phyloP scores from a whole-genome alignment of 768 basidiomycete species.

The Podaxis sp. region DNA sequence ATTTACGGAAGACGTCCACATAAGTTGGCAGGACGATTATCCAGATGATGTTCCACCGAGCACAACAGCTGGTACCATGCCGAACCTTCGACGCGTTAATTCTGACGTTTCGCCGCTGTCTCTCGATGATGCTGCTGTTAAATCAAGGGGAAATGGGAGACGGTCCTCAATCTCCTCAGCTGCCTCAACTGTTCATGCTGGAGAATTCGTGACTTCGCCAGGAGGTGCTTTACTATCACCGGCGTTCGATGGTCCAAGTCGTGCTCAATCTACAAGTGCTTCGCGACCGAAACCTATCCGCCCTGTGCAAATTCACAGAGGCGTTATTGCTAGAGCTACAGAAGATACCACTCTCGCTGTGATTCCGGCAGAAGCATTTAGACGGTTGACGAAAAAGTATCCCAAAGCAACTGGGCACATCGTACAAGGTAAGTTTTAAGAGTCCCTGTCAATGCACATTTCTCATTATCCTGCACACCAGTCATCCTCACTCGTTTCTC shows the following conservation, averaged over 20 bases:
- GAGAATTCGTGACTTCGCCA: constrained; percentile 23
- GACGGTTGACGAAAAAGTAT: constrained; percentile 89
- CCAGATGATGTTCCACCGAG: constrained; percentile 22
- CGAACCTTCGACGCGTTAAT: constrained; percentile 34
- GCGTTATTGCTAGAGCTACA: constrained; percentile 87
- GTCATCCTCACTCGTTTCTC: constrained; percentile 96
- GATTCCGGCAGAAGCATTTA: constrained; percentile 96
- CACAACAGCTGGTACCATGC: constrained; percentile 19
- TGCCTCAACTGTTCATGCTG: constrained; percentile 62
- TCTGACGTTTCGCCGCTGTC: constrained; percentile 65
- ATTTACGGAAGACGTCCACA: constrained; percentile 91
- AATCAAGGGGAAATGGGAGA: constrained; percentile 31
- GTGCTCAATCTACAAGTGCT: constrained; percentile 22
- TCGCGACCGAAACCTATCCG: constrained; percentile 13
- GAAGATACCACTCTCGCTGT: constrained; percentile 97
- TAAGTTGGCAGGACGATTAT: constrained; percentile 82
- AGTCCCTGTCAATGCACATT: constrained; percentile 2
- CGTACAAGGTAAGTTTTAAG: constrained; percentile 64
- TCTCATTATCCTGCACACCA: constrained; percentile 21
- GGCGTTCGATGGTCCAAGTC: not conserved
- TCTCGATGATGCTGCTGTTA: constrained; percentile 27
- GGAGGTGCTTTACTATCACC: not conserved
- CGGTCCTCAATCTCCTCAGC: constrained; percentile 62
- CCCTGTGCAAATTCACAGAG: constrained; percentile 48
- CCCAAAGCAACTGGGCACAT: constrained; percentile 97